Evolutionary conservation across 495 filamentous ascomycete species (phyloP).

Genomic region (Talaromyces ruber): DNA sequence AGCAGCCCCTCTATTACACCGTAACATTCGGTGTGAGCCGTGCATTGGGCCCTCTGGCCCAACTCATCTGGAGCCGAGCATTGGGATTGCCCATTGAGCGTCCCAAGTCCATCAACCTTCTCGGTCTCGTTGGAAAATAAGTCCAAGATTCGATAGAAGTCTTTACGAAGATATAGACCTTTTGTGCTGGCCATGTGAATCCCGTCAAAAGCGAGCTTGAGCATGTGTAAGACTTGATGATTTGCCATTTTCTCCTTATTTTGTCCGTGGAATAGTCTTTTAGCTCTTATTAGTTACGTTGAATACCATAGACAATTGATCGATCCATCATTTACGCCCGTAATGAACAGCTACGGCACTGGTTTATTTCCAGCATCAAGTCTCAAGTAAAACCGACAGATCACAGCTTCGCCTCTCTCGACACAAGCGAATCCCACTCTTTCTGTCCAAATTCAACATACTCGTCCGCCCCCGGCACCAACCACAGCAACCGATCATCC

Average conservation of each 20-base stretch:
- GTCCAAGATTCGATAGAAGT: background rate
- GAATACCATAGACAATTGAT: background rate
- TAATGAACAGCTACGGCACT: background rate
- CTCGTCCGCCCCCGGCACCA: conserved; percentile 37
- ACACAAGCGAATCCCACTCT: conserved; percentile 49
- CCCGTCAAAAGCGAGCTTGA: background rate
- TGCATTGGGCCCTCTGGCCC: conserved; percentile 83
- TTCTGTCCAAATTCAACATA: conserved; percentile 50
- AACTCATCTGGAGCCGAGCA: conserved; percentile 93
- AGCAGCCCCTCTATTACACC: conserved; percentile 95
- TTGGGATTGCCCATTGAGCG: conserved; percentile 95
- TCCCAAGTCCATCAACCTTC: conserved; percentile 91
- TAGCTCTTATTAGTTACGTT: background rate
- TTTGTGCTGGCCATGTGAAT: background rate
- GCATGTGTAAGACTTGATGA: background rate
- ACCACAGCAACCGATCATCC: conserved; percentile 45
- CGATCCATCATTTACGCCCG: background rate
- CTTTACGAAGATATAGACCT: background rate
- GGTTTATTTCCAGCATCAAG: background rate
- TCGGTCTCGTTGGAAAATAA: conserved; percentile 45
- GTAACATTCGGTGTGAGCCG: conserved; percentile 92
- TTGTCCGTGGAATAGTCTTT: background rate
- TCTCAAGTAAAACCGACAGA: background rate
- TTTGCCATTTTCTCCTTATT: background rate
- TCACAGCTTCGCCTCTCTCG: conserved; percentile 43